These are phyloP conservation scores for Choiromyces venosus DNA, from an alignment of 495 filamentous ascomycete genomes.

Conservation along the genomic window DNA sequence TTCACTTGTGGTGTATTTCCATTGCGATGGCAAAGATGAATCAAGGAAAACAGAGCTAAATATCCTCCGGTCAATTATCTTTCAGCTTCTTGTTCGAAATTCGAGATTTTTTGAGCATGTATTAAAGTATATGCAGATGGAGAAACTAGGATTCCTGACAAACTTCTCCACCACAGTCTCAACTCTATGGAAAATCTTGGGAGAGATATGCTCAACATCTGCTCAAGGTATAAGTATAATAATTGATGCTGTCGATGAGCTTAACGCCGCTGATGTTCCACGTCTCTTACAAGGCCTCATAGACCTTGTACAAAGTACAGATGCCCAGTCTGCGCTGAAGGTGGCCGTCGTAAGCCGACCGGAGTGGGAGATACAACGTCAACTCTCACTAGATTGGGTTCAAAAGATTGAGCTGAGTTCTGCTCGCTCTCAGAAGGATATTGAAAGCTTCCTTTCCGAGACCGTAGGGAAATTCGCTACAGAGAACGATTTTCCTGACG, in stretches of 20 bases:
- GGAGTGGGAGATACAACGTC: not conserved
- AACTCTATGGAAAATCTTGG: not conserved
- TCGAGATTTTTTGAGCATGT: not conserved
- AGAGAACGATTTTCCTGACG: not conserved
- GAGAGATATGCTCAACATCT: not conserved
- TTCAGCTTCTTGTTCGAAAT: not conserved
- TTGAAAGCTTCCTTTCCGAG: not conserved
- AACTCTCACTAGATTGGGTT: not conserved
- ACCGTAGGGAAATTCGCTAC: not conserved
- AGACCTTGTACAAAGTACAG: not conserved
- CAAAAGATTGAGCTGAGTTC: not conserved
- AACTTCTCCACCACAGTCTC: not conserved
- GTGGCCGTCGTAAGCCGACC: not conserved
- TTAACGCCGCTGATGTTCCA: not conserved
- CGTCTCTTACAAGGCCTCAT: not conserved
- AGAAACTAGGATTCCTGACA: not conserved
- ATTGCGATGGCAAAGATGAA: not conserved
- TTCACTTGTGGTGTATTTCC: not conserved
- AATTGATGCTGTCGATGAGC: not conserved
- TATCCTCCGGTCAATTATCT: not conserved
- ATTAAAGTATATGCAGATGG: not conserved
- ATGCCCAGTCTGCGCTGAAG: not conserved
- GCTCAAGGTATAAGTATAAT: not conserved
- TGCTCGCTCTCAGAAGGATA: not conserved
- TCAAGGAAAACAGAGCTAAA: constrained; percentile 2